Evolutionary conservation across 2,329 filamentous ascomycete species (phyloP), one percentile per base, ranked within the genome.

Genomic region (Aspergillus sclerotialis): DNA sequence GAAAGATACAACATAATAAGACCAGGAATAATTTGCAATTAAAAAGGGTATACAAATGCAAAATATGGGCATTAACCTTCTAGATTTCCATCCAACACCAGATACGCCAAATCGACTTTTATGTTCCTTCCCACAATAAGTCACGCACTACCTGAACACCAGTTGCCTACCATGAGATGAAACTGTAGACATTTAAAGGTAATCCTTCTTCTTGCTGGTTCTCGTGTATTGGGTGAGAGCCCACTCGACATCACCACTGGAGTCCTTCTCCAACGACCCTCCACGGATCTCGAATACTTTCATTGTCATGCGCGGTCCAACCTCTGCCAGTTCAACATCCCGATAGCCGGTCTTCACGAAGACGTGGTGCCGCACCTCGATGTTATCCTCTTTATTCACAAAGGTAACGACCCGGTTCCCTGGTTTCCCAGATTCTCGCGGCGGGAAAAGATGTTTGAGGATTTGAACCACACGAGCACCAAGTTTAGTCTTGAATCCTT

Each of bases 301-400:
- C 87, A 96, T 92, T n/a, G 88, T 94, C 86, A 96, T 94, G 37
- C 92, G 75, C 1, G 92, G 92, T 0, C 90, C 88, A 32, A 94
- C 87, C 60, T 94, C 88, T 10, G 84, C 82, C 49, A 94, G 65
- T 61, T 94, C 88, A 3, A 96, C 86, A 38, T 82, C 85, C 55
- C 94, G 81, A 55, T 90, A 92, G 1, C 85, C 83, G 0, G 92
- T 96, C 58, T 85, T 82, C 12, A 98, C 90, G 56, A 95, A 98
- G 2, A 98, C 89, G 58, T 88, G 83, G 59, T 94, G 87, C 4
- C 92, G 77, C 29, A 98, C 84, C 63, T 98, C 90, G 33, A 96
- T 93, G 40, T 70, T 76, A 46, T 82, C 78, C 46, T 94, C 88
- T 35, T 92, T 84, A 51, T 94, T 95, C 61, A 90, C 87, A 64